Percentiles rank a stretch among this genome's conserved stretches.
These are phyloP conservation scores for Miscanthus sacchariflorus DNA, from an alignment of 202 grass and related monocot genomes.

Conservation along the genomic window DNA sequence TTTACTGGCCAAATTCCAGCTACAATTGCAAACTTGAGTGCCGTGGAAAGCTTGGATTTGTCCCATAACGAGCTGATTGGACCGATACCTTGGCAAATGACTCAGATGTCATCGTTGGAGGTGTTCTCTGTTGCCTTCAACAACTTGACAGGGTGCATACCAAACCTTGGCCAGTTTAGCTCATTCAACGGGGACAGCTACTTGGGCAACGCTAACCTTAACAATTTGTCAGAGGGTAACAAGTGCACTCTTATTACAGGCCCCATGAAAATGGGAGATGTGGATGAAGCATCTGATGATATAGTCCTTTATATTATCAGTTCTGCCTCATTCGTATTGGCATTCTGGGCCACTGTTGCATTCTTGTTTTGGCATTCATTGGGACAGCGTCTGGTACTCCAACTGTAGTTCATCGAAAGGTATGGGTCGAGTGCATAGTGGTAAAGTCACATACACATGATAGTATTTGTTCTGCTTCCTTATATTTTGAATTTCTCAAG, in stretches of 20 bases:
- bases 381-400: not conserved
- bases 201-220: not conserved
- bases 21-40: not conserved
- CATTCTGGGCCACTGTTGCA: slow-evolving; percentile 28
- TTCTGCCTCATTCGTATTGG: not conserved
- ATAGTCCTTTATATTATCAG: not conserved
- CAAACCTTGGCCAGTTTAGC: not conserved
- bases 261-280: not conserved
- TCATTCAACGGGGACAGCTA: not conserved
- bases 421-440: no score
- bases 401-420: not conserved
- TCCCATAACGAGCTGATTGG: not conserved
- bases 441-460: no score
- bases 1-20: not conserved
- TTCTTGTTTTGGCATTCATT: not conserved
- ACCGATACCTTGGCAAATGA: not conserved
- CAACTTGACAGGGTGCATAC: not conserved
- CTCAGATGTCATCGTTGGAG: not conserved
- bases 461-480: no score
- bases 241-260: not conserved
- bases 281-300: not conserved
- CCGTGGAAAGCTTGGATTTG: not conserved
- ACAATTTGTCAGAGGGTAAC: not conserved
- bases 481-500: no score
- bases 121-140: not conserved